Evolutionary conservation across 345 rosid species (phyloP), one percentile per base, ranked within the genome.

Genomic region (Excoecaria cochinchinensis): DNA sequence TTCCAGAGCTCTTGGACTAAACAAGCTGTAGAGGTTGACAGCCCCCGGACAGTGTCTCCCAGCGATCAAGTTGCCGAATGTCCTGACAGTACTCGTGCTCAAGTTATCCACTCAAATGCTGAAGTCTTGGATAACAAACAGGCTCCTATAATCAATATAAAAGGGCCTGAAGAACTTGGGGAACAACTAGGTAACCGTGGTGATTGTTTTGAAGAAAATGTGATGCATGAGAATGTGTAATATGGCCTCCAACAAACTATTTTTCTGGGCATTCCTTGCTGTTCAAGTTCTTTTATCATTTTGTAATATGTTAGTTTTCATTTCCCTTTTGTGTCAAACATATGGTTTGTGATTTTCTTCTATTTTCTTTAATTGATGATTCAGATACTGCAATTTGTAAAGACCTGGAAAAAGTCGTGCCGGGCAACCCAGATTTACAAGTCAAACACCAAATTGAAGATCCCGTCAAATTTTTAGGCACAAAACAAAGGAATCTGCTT

Each of bases 1-100:
- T 74, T 75, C 74, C 81, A 88, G 92, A 86, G 86, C 74, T 88
- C 88, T 74, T 86, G 90, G 90, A 88, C 90, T 36, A 88, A 84
- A 72, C 82, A 80, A 73, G 87, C 86, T 1, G 73, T 77, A 25
- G 87, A 83, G 73, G 79, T 81, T 46, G 84, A 86, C 53, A 84
- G 87, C 77, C 85, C 84, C 6, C 21, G n/a, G 19, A 76, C 81
- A 52, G 69, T 69, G 60, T 81, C 84, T 53, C 79, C 79, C 25
- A 25, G 67, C 70, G 69, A 84, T 81, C 83, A 68, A 75, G 73
- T 85, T 67, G 77, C 86, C 52, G 86, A 86, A 70, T 70, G 84
- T 60, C 86, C 77, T 69, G 90, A 86, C 65, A 86, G 92, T 75
- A 88, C 92, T 12, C 82, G 90, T 84, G 90, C 86, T 14, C 88